phyloP scores from a whole-genome alignment of 345 rosid genomes.

The Rhodamnia argentea region DNA sequence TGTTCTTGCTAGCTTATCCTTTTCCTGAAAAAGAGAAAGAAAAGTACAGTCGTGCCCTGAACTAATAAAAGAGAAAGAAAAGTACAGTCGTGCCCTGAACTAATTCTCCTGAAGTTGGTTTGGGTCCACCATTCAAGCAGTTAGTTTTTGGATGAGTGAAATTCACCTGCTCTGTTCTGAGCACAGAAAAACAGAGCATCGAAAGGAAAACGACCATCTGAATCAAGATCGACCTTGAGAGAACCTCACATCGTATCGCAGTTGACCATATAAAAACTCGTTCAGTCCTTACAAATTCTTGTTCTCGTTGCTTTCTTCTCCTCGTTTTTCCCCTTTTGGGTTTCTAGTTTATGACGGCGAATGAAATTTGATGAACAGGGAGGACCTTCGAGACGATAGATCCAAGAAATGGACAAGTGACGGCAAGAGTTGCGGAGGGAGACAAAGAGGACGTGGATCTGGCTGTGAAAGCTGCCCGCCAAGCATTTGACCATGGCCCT shows the following conservation, averaged over 20 bases:
- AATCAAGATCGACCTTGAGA: not conserved
- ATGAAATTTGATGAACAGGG: constrained; percentile 10
- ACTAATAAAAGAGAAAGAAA: not conserved
- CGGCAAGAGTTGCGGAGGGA: constrained; percentile 38
- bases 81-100: not conserved
- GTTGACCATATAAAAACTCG: not conserved
- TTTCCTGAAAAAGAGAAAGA: no score
- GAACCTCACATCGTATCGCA: not conserved
- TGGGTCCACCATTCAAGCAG: not conserved
- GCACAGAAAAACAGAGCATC: not conserved
- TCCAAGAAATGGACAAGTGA: constrained; percentile 41
- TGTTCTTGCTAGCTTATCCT: no score
- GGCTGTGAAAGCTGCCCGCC: constrained; percentile 59
- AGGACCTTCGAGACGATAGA: constrained; percentile 48
- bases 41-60: not conserved
- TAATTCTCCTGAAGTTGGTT: not conserved
- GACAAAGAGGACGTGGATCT: constrained; percentile 46
- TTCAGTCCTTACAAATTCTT: not conserved
- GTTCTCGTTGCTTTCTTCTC: not conserved
- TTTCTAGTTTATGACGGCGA: not conserved
- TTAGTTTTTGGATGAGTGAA: not conserved
- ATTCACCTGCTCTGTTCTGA: not conserved
- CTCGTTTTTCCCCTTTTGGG: not conserved
- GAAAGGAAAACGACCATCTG: not conserved
- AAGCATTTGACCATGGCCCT: constrained; percentile 57